A percentile compares a stretch with the other conserved stretches of the same genome.
phyloP scores from a whole-genome alignment of 345 rosid genomes.

The Brassica cretica region DNA sequence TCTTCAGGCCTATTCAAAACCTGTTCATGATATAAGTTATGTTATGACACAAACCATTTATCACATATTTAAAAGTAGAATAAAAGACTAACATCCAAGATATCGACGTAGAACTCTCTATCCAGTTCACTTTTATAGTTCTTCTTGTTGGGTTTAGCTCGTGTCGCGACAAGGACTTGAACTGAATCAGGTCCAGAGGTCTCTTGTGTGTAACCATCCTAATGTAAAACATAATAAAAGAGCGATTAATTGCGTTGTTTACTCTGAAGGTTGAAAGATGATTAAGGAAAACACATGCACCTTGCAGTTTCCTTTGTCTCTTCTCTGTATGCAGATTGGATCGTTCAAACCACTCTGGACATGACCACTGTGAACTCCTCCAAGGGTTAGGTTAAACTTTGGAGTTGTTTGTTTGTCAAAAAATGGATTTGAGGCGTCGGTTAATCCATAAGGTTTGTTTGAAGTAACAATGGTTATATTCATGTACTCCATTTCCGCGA shows the following conservation, averaged over 20 bases:
- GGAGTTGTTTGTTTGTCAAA: conserved; percentile 58
- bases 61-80: background rate
- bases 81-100: conserved; percentile 69
- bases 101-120: conserved; percentile 64
- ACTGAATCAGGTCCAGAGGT: conserved; percentile 57
- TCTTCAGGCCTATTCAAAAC: conserved; percentile 61
- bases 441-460: conserved; percentile 66
- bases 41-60: background rate
- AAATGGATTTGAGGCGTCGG: conserved; percentile 81
- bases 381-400: conserved; percentile 55
- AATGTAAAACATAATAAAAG: background rate
- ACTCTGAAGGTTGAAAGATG: background rate
- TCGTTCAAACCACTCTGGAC: conserved; percentile 71
- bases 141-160: conserved; percentile 56
- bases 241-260: background rate
- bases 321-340: conserved; percentile 54
- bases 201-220: conserved; percentile 90
- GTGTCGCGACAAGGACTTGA: conserved; percentile 71
- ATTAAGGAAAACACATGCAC: conserved; percentile 35
- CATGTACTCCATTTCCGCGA: conserved; percentile 82
- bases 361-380: conserved; percentile 87
- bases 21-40: conserved; percentile 42
- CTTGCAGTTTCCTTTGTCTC: conserved; percentile 79
- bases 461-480: conserved; percentile 84
- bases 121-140: conserved; percentile 51